These are phyloP conservation scores for Colletotrichum navitas DNA, from an alignment of 2,329 filamentous ascomycete species.

Conservation along the genomic window DNA sequence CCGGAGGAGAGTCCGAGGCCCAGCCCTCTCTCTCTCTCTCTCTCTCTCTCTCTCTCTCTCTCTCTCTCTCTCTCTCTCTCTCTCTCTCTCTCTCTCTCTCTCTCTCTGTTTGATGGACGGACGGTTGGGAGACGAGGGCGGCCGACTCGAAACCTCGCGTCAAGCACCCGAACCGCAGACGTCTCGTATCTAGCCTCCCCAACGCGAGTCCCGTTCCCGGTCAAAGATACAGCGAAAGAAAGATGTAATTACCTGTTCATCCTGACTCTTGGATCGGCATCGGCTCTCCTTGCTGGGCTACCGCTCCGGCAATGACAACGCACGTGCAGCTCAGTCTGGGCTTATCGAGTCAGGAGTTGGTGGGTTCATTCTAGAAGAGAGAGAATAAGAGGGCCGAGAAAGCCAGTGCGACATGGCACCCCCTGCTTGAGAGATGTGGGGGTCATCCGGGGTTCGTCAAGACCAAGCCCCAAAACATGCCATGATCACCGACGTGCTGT, in stretches of 20 bases:
- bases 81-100: no score
- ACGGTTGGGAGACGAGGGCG: neutral
- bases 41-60: neutral
- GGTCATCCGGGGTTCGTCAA: slow-evolving; percentile 29
- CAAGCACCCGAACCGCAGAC: neutral
- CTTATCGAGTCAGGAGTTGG: slow-evolving; percentile 22
- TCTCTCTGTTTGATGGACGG: neutral
- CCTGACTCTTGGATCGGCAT: neutral
- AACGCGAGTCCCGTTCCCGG: neutral
- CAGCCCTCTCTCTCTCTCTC: neutral
- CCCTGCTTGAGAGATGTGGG: slow-evolving; percentile 25
- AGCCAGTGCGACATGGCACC: slow-evolving; percentile 13
- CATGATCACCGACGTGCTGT: slow-evolving; percentile 23
- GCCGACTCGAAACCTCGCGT: slow-evolving; percentile 4
- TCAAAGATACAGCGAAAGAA: neutral
- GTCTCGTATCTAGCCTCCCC: neutral
- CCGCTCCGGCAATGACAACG: slow-evolving; percentile 8
- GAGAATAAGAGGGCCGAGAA: slow-evolving; percentile 28
- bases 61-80: neutral
- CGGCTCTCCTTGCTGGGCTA: neutral
- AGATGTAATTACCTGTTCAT: neutral
- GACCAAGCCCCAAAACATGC: slow-evolving; percentile 21
- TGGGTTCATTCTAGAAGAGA: slow-evolving; percentile 14
- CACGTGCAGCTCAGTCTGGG: neutral
- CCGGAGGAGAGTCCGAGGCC: slow-evolving; percentile 1